phyloP scores from a whole-genome alignment of 2,329 filamentous ascomycete genomes.

The Aspergillus cejpii region DNA sequence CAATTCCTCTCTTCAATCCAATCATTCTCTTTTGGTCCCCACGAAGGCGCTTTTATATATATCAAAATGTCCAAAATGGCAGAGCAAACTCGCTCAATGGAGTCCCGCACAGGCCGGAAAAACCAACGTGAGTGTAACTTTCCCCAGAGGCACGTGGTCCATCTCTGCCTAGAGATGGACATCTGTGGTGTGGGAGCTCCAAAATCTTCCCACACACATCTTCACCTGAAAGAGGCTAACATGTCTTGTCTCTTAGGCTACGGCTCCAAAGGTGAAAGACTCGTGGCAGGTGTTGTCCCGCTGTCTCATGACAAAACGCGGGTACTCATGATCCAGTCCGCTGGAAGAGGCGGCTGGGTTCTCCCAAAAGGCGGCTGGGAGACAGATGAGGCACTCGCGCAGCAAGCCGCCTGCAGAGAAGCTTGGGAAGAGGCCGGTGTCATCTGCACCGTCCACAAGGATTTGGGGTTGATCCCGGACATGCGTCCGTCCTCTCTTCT shows the following conservation, averaged over 20 bases:
- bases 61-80: slow-evolving; percentile 25
- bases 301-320: slow-evolving; percentile 77
- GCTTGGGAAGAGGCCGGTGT: slow-evolving; percentile 99
- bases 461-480: slow-evolving; percentile 81
- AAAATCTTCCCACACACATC: background rate
- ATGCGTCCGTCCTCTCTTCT: slow-evolving; percentile 55
- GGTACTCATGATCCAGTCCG: slow-evolving; percentile 90
- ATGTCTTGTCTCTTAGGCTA: slow-evolving; percentile 58
- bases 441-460: slow-evolving; percentile 71
- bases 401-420: slow-evolving; percentile 78
- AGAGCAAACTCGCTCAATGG: slow-evolving; percentile 42
- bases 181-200: background rate
- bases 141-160: slow-evolving; percentile 19
- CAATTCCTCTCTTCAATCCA: background rate
- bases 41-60: background rate
- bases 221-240: slow-evolving; percentile 17
- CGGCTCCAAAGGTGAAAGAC: slow-evolving; percentile 80
- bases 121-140: slow-evolving; percentile 43
- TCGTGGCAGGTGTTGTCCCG: slow-evolving; percentile 91
- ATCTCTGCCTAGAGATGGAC: background rate
- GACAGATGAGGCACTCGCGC: slow-evolving; percentile 77
- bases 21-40: background rate
- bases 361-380: slow-evolving; percentile 98
- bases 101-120: slow-evolving; percentile 43
- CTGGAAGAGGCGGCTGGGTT: slow-evolving; percentile 86